A percentile compares a stretch with the other conserved stretches of the same genome.
Evolutionary conservation across 176 grass and related monocot species (phyloP).

Genomic region (Poa pratensis): DNA sequence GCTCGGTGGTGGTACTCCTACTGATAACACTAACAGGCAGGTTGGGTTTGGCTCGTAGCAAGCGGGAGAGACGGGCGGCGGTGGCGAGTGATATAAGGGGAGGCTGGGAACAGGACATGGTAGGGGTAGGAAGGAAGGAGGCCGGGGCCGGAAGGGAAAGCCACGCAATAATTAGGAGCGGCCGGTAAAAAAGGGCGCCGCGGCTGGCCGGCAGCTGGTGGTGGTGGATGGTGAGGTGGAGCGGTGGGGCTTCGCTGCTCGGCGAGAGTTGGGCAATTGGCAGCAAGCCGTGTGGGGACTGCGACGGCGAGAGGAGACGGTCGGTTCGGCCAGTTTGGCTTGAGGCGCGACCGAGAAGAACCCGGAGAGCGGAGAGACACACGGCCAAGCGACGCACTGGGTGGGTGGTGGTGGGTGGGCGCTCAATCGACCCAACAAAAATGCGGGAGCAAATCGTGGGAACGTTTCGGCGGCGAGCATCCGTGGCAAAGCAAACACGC

Average conservation of each 20-base stretch:
- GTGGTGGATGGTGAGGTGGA: conserved; percentile 36
- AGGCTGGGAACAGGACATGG: neutral
- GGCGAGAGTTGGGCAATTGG: neutral
- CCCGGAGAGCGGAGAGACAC: neutral
- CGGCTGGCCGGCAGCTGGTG: conserved; percentile 7
- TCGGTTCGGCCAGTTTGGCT: neutral
- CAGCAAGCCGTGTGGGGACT: neutral
- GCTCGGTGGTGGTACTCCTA: neutral
- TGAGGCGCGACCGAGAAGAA: neutral
- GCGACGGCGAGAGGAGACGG: neutral
- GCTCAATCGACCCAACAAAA: too few relatives aligned
- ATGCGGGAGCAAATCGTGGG: too few relatives aligned
- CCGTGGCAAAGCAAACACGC: neutral
- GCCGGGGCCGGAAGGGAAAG: neutral
- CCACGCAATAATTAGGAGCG: conserved; percentile 39
- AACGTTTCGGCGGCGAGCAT: too few relatives aligned
- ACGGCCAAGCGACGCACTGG: neutral
- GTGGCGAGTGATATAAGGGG: conserved; percentile 31
- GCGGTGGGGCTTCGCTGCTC: neutral
- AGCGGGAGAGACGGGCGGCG: neutral
- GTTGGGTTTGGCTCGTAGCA: neutral
- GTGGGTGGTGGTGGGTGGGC: neutral
- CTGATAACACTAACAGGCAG: neutral
- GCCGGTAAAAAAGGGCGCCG: neutral
- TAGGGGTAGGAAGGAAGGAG: neutral